These are phyloP conservation scores for Linnemannia zychae DNA, from an alignment of 192 early-diverging fungal genomes.

Conservation along the genomic window DNA sequence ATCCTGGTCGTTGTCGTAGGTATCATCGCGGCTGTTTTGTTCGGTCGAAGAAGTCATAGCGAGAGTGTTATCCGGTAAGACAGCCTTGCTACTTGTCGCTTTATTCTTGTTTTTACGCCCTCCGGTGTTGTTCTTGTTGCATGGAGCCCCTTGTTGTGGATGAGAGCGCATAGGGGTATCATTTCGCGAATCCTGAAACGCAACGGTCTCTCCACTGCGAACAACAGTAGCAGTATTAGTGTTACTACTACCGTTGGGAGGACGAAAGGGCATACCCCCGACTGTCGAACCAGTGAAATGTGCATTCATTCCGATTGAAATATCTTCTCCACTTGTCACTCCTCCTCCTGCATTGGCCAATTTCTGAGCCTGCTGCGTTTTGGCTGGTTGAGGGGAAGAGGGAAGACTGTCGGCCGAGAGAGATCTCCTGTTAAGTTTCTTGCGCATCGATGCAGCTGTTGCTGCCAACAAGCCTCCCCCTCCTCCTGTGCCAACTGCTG, in stretches of 20 bases:
- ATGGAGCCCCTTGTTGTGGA: not conserved
- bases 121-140: not conserved
- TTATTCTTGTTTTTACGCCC: not conserved
- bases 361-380: not conserved
- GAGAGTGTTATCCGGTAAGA: not conserved
- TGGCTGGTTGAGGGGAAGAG: not conserved
- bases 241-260: not conserved
- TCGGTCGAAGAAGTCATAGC: not conserved
- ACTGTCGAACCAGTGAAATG: not conserved
- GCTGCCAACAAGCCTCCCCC: not conserved
- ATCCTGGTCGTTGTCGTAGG: not conserved
- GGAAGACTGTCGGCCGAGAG: not conserved
- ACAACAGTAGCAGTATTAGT: not conserved
- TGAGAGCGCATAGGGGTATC: not conserved
- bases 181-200: conserved; percentile 1
- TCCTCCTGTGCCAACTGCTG: not conserved
- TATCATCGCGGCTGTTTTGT: not conserved
- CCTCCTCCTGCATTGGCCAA: conserved; percentile 2
- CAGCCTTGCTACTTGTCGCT: not conserved
- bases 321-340: not conserved
- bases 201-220: not conserved
- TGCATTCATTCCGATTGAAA: not conserved
- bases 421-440: not conserved
- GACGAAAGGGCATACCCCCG: not conserved
- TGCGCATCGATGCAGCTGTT: conserved; percentile 7